Conservation (phyloP, 768 basidiomycete species). For the Kwoniella pini region DNA sequence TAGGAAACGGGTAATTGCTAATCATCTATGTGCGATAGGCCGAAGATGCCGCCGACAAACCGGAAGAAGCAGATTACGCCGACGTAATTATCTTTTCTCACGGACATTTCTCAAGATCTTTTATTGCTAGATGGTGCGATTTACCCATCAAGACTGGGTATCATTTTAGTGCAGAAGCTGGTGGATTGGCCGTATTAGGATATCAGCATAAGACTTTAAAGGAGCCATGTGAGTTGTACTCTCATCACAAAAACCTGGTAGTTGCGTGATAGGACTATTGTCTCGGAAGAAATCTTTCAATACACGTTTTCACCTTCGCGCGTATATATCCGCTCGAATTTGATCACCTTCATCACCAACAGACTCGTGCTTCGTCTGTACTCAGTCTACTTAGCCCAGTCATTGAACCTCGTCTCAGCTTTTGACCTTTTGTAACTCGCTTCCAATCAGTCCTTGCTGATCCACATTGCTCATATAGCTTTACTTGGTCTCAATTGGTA, state of each 20-base stretch:
- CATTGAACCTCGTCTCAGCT: no score
- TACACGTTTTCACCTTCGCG: no score
- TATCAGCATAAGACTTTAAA: slow-evolving; percentile 79
- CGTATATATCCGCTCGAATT: no score
- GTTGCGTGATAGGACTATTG: no score
- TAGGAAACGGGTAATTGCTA: no score
- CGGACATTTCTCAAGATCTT: slow-evolving; percentile 64
- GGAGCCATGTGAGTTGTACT: slow-evolving; percentile 61
- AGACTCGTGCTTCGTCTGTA: no score
- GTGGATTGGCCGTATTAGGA: slow-evolving; percentile 74
- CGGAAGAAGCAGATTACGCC: slow-evolving; percentile 43
- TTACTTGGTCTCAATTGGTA: slow-evolving; percentile 55
- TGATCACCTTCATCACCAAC: no score
- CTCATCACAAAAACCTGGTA: background rate
- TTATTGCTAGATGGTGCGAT: slow-evolving; percentile 79
- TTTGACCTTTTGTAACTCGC: no score
- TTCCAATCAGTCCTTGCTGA: background rate
- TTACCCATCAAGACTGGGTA: slow-evolving; percentile 59
- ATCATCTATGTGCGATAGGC: no score
- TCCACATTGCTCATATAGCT: slow-evolving; percentile 17
- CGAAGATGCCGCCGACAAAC: slow-evolving; percentile 31
- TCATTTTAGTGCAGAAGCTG: slow-evolving; percentile 81
- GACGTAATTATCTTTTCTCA: slow-evolving; percentile 90
- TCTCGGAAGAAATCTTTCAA: no score
- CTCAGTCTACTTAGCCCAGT: no score